Percentiles rank a stretch among this genome's conserved stretches.
Conservation (phyloP, 257 asterid species). For the Anisodus acutangulus region DNA sequence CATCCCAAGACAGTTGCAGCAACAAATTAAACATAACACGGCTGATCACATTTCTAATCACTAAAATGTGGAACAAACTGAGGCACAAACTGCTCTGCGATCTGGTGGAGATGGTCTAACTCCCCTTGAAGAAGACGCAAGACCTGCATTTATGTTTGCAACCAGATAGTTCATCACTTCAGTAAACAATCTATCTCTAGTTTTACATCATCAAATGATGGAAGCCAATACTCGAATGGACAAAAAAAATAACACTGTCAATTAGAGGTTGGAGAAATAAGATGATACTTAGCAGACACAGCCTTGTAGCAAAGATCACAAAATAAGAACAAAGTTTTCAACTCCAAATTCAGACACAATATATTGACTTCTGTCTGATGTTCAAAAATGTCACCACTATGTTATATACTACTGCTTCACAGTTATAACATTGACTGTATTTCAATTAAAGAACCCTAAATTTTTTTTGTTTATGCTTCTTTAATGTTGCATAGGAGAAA, state of each 20-base stretch:
- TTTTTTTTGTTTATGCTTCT: neutral
- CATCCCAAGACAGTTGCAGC: neutral
- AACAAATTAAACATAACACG: constrained; percentile 16
- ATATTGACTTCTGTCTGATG: neutral
- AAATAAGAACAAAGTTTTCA: neutral
- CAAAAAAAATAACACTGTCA: neutral
- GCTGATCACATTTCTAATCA: neutral
- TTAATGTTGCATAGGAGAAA: neutral
- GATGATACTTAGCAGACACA: neutral
- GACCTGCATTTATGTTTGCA: constrained; percentile 51
- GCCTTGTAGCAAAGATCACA: neutral
- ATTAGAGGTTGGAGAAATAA: neutral
- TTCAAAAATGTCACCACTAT: neutral
- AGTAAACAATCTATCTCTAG: too few relatives aligned
- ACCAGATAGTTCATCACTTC: constrained; percentile 7
- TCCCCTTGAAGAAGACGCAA: constrained; percentile 75
- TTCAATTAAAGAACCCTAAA: neutral
- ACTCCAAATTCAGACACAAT: neutral
- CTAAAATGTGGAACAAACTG: constrained; percentile 44
- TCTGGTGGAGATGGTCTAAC: constrained; percentile 55
- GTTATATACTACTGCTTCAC: neutral
- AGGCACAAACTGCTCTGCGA: constrained; percentile 65
- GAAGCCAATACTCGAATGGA: neutral
- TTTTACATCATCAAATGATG: neutral
- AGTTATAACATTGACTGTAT: neutral